These are phyloP conservation scores for Botrytis byssoidea DNA, from an alignment of 2,329 filamentous ascomycete species.

Conservation along the genomic window DNA sequence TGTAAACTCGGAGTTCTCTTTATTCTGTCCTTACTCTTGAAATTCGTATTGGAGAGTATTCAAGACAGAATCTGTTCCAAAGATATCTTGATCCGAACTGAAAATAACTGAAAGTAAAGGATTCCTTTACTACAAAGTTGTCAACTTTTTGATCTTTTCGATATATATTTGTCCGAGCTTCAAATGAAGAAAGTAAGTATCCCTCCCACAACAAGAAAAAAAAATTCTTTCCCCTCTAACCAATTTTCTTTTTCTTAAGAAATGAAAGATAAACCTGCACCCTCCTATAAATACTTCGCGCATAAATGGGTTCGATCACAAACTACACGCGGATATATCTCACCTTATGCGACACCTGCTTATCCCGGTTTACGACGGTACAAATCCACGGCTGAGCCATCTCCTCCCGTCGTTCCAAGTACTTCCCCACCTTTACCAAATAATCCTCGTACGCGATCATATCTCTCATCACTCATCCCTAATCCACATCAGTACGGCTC, in stretches of 20 bases:
- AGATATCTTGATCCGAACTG: not conserved
- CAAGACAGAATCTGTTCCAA: not conserved
- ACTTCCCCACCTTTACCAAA: not conserved
- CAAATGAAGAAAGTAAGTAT: not conserved
- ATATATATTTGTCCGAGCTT: not conserved
- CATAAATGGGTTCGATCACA: slow-evolving; percentile 5
- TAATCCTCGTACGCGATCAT: not conserved
- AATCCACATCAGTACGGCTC: no score
- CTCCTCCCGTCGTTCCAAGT: not conserved
- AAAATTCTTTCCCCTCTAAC: no score
- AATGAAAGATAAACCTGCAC: not conserved
- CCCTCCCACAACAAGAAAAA: not conserved
- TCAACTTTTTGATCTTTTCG: not conserved
- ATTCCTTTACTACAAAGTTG: not conserved
- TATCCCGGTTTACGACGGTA: not conserved
- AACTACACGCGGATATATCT: not conserved
- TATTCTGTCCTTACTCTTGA: not conserved
- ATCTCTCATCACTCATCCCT: not conserved
- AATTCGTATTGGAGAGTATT: not conserved
- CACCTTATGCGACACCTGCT: not conserved
- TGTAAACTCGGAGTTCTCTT: not conserved
- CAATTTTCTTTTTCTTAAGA: no score
- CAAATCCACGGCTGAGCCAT: not conserved
- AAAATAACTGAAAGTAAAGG: not conserved
- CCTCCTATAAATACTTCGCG: not conserved